These are phyloP conservation scores for Collybiopsis confluens DNA, from an alignment of 768 basidiomycete genomes.

Conservation along the genomic window DNA sequence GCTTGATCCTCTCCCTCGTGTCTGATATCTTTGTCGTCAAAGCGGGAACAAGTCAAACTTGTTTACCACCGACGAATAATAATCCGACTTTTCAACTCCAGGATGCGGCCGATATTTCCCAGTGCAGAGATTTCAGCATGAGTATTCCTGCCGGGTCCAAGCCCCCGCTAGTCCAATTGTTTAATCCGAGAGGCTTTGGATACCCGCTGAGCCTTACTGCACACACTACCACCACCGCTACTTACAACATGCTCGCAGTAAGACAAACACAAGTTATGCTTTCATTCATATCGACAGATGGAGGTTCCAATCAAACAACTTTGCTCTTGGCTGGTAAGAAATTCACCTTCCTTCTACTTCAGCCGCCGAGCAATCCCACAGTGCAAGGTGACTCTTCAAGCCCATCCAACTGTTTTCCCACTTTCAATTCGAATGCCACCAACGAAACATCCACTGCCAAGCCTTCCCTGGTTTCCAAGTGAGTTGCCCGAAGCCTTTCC, in stretches of 20 bases:
- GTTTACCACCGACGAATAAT: slow-evolving; percentile 25
- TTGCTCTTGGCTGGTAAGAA: slow-evolving; percentile 24
- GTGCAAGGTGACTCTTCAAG: slow-evolving; percentile 23
- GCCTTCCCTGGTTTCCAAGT: slow-evolving; percentile 13
- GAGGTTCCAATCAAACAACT: slow-evolving; percentile 35
- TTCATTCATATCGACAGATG: slow-evolving; percentile 30
- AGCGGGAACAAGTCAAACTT: slow-evolving; percentile 32
- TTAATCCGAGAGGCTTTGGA: slow-evolving; percentile 29
- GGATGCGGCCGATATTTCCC: slow-evolving; percentile 24
- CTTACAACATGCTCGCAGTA: slow-evolving; percentile 29
- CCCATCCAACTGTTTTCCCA: slow-evolving; percentile 7
- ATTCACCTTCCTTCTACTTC: background rate
- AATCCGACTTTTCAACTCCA: slow-evolving; percentile 28
- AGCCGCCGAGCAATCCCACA: slow-evolving; percentile 8
- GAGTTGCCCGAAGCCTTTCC: slow-evolving; percentile 3
- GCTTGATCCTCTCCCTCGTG: slow-evolving; percentile 33
- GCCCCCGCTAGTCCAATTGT: slow-evolving; percentile 34
- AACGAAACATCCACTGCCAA: slow-evolving; percentile 11
- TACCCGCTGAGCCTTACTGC: slow-evolving; percentile 20
- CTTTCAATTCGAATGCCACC: slow-evolving; percentile 2
- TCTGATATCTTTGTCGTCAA: slow-evolving; percentile 47
- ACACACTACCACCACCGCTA: slow-evolving; percentile 16
- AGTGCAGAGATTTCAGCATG: slow-evolving; percentile 49
- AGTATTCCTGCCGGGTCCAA: slow-evolving; percentile 29
- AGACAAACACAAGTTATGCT: slow-evolving; percentile 37